phyloP scores from a whole-genome alignment of 2,329 filamentous ascomycete genomes.

The Talaromyces funiculosus region DNA sequence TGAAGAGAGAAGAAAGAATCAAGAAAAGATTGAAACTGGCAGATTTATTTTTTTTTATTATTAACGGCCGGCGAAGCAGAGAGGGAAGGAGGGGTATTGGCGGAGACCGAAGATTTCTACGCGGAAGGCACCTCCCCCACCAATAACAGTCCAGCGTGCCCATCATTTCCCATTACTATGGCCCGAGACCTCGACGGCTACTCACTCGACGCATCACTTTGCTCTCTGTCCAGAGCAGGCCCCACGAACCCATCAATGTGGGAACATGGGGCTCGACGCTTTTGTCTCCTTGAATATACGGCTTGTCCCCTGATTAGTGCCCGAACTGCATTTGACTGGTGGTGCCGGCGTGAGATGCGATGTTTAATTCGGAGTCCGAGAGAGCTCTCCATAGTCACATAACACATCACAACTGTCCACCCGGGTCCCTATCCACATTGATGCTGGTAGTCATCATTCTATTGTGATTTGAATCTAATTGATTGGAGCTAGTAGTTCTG shows the following conservation, averaged over 20 bases:
- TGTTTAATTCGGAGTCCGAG: constrained; percentile 11
- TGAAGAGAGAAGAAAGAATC: constrained; percentile 16
- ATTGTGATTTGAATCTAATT: background rate
- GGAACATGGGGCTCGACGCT: background rate
- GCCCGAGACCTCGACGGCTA: background rate
- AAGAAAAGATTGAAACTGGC: constrained; percentile 14
- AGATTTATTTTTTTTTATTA: constrained; percentile 4
- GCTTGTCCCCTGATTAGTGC: constrained; percentile 1
- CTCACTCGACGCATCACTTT: background rate
- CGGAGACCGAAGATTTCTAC: constrained; percentile 12
- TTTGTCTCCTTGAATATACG: background rate
- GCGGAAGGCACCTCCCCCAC: background rate
- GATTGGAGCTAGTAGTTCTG: background rate
- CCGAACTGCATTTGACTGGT: constrained; percentile 3
- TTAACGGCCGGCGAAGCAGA: constrained; percentile 1
- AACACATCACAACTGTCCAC: background rate
- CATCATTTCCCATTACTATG: background rate
- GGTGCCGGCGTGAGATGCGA: constrained; percentile 2
- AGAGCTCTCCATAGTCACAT: background rate
- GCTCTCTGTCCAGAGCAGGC: background rate
- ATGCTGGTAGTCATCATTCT: background rate
- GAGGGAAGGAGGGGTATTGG: constrained; percentile 11
- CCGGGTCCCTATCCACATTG: constrained; percentile 2
- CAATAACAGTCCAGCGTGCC: background rate
- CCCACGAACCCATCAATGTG: background rate